Percentiles rank a stretch among this genome's conserved stretches.
phyloP scores from a whole-genome alignment of 805 yeast genomes.

The Isabelozyma rhagii region DNA sequence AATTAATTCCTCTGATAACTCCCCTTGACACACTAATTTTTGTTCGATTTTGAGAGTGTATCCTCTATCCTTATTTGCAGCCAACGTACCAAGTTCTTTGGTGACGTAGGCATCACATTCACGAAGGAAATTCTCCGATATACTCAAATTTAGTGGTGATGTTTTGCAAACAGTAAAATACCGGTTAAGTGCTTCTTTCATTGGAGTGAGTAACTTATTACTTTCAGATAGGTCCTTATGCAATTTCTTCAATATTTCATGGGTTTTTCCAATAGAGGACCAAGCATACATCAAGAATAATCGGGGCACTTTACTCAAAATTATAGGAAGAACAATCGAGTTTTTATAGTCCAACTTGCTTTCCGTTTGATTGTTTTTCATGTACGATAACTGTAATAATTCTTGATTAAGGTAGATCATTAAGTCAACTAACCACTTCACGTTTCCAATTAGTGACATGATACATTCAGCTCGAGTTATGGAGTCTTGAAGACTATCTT shows the following conservation, averaged over 20 bases:
- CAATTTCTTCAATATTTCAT: slow-evolving; percentile 53
- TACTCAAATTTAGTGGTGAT: slow-evolving; percentile 53
- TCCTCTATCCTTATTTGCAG: slow-evolving; percentile 18
- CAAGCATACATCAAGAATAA: slow-evolving; percentile 63
- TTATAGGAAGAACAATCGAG: slow-evolving; percentile 53
- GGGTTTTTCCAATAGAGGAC: slow-evolving; percentile 61
- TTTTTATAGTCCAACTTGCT: slow-evolving; percentile 22
- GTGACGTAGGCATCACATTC: slow-evolving; percentile 47
- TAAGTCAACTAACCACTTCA: slow-evolving; percentile 84
- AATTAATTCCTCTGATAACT: slow-evolving; percentile 44
- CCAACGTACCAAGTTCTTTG: slow-evolving; percentile 22
- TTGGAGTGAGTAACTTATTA: slow-evolving; percentile 44
- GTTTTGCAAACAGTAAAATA: slow-evolving; percentile 45
- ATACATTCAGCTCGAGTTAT: slow-evolving; percentile 61
- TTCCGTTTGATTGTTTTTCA: slow-evolving; percentile 14
- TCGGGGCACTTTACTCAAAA: slow-evolving; percentile 69
- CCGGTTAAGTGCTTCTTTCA: slow-evolving; percentile 50
- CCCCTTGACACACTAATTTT: slow-evolving; percentile 58
- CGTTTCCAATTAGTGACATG: slow-evolving; percentile 64
- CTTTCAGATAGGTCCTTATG: slow-evolving; percentile 47
- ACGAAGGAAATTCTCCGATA: slow-evolving; percentile 59
- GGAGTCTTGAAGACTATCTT: slow-evolving; percentile 52
- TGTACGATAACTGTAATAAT: slow-evolving; percentile 43
- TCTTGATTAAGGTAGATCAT: slow-evolving; percentile 74
- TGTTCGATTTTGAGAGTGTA: slow-evolving; percentile 54